Percentiles rank a stretch among this genome's conserved stretches.
Evolutionary conservation across 1,284 basidiomycete species (phyloP).

Genomic region (Trichosporon asahii): DNA sequence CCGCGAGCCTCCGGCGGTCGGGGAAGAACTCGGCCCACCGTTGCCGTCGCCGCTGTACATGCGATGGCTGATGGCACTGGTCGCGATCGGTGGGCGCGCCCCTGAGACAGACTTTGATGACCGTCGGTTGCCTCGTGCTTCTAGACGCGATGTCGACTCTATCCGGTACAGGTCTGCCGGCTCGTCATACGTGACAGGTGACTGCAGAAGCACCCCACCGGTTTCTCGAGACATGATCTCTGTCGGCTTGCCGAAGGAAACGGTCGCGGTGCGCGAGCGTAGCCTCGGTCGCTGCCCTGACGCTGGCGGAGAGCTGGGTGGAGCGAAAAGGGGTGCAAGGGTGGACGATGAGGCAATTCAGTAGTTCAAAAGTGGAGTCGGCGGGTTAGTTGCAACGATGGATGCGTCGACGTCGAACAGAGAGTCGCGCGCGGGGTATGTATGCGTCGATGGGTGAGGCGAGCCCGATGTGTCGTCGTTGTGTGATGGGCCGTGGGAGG

Average conservation of each 20-base stretch:
- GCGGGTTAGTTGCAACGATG: neutral
- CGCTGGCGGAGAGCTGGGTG: slow-evolving; percentile 4
- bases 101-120: slow-evolving; percentile 32
- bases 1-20: slow-evolving; percentile 11
- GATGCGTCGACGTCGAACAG: neutral
- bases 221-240: slow-evolving; percentile 24
- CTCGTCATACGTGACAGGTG: slow-evolving; percentile 5
- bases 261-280: slow-evolving; percentile 39
- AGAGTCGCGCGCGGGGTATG: neutral
- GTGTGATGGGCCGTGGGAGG: neutral
- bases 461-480: neutral
- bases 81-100: slow-evolving; percentile 24
- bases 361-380: neutral
- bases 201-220: slow-evolving; percentile 13
- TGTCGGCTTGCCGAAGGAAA: slow-evolving; percentile 29
- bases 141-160: slow-evolving; percentile 10
- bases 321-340: slow-evolving; percentile 5
- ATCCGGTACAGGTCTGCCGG: slow-evolving; percentile 7
- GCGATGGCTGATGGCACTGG: slow-evolving; percentile 17
- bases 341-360: neutral
- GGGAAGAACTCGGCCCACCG: slow-evolving; percentile 11
- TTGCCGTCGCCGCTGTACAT: slow-evolving; percentile 15
- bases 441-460: neutral
- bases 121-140: slow-evolving; percentile 17
- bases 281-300: slow-evolving; percentile 14